Conservation (phyloP, 2,329 filamentous ascomycete species). For the Hyphodiscus sp. region DNA sequence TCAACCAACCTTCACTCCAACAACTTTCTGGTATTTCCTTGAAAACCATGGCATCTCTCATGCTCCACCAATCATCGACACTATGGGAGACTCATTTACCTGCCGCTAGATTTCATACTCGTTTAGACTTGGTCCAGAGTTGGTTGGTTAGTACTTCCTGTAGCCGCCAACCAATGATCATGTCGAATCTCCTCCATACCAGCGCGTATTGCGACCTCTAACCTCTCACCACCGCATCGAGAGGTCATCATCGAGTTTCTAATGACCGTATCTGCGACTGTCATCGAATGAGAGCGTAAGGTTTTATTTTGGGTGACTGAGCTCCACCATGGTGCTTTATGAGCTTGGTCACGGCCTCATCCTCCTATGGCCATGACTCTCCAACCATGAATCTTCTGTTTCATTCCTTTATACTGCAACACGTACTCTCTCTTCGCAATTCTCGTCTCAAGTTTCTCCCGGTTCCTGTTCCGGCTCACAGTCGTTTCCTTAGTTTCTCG, state of each 20-base stretch:
- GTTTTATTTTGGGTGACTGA: constrained; percentile 16
- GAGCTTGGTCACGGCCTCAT: constrained; percentile 10
- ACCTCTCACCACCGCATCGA: constrained; percentile 16
- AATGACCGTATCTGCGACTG: constrained; percentile 19
- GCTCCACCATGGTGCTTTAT: constrained; percentile 5
- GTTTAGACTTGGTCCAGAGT: neutral
- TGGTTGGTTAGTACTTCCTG: constrained; percentile 9
- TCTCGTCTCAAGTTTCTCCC: constrained; percentile 13
- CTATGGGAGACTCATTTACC: neutral
- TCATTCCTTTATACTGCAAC: constrained; percentile 15
- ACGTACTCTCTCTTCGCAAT: constrained; percentile 15
- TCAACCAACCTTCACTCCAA: neutral
- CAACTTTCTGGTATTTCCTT: neutral
- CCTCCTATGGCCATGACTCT: constrained; percentile 10
- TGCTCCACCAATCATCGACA: neutral
- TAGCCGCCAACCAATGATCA: constrained; percentile 17
- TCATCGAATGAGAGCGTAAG: constrained; percentile 22
- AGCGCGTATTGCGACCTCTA: constrained; percentile 26
- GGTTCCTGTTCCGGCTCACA: constrained; percentile 5
- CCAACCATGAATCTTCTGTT: constrained; percentile 21
- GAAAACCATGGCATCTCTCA: neutral
- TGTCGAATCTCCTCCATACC: constrained; percentile 2
- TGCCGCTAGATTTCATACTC: neutral
- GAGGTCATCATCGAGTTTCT: constrained; percentile 8
- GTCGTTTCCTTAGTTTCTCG: constrained; percentile 12